Evolutionary conservation across 345 rosid species (phyloP), one percentile per base, ranked within the genome.

Genomic region (Angophora floribunda): DNA sequence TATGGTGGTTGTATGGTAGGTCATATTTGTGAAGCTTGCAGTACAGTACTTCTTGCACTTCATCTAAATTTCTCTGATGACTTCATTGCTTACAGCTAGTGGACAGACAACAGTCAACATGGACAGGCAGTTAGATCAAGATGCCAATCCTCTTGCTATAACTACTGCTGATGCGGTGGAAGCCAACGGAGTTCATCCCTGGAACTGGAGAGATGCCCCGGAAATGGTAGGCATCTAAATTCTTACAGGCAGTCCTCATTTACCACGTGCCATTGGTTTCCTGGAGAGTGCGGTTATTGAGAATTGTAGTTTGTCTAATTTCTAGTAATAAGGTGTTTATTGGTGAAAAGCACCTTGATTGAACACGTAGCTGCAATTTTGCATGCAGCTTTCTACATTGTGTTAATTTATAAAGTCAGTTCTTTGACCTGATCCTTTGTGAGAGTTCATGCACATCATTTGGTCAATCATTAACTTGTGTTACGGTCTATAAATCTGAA

Each of bases 171-270:
- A 98, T 90, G 97, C 97, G 53, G 98, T 96, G 88, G 93, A 95
- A 87, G 96, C 96, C 9, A 91, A 92, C 86, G 98, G 96, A 89
- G 98, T 98, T 92, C 97, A 99, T 94, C 99, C 99, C 52, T 98
- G 99, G 99, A 95, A 94, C 88, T 98, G 99, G 99, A 95, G 99
- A 91, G 99, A 98, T 67, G 89, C 97, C 75, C 96, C 99, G 44
- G 96, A 92, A 97, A 92, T 89, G 99, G 99, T 93, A 93, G 92
- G 90, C 86, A 3, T 41, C 49, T 41, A 75, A 75, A 75, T 3
- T 41, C 84, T 41, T 75, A 41, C 5, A 21, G 28, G 26, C 36
- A 75, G 47, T 75, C n/a, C 49, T 85, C 90, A 61, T 85, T 59
- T 86, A 88, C 14, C 85, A 82, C 7, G 1, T 75, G 84, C 49